Evolutionary conservation across 73 alveolate genomes (phyloP), one percentile per base, ranked within the genome.

Genomic region (Durusdinium trenchii): DNA sequence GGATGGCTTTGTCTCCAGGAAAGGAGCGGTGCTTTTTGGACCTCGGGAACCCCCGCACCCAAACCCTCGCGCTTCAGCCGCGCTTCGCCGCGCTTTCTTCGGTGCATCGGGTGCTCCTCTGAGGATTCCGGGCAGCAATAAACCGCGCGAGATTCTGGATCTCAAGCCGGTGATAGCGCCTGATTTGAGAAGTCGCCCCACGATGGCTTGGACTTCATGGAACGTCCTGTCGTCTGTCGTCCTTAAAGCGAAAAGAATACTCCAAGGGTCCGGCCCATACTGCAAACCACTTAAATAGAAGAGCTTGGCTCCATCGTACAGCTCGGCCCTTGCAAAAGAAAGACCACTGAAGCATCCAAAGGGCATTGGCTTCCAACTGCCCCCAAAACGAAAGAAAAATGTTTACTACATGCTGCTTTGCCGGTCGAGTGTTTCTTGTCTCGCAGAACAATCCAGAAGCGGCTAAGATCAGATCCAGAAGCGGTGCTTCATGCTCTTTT

Each of bases 231-330:
- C 90, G 98, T 3, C 95, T 99, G 94, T 95, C 94, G 90, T n/a
- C 14, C 45, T 30, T 14, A n/a, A 42, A 30, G 9, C 82, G 12
- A 23, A 14, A 67, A 30, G 82, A 6, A 67, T 12, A n/a, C 82
- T 12, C 40, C 43, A 18, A 30, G 6, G 30, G 43, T 6, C 82
- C 12, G n/a, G 36, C 99, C 99, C 99, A 67, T 99, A 99, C 99
- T 99, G 99, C 84, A 99, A 99, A 6, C 99, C 99, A 91, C 99
- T 99, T 84, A 99, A 99, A 99, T 99, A 99, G 99, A 99, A 99
- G 51, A 99, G 99, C 99, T 99, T 99, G 23, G 99, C 99, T 95
- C 99, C 99, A 99, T 99, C 99, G 62, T 99, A 99, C 28, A 99
- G 99, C 98, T 99, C 99, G 50, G 99, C 99, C 99, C 99, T 99